Conservation (phyloP, 768 basidiomycete genomes). For the Gelatoporia subvermispora region DNA sequence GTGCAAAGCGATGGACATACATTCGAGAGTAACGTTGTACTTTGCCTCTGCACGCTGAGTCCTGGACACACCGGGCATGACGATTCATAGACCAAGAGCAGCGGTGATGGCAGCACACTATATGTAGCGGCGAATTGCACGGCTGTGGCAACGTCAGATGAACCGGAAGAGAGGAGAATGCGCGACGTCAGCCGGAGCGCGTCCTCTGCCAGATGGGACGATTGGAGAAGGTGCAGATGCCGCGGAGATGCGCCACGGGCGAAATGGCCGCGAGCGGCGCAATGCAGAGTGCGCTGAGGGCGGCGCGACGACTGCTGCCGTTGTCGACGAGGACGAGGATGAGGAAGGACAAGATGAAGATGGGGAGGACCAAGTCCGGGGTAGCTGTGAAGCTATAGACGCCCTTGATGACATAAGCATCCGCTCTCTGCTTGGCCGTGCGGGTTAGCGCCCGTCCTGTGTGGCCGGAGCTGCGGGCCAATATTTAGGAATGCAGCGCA, state of each 20-base stretch:
- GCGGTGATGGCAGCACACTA: background rate
- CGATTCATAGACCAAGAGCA: background rate
- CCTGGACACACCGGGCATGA: slow-evolving; percentile 34
- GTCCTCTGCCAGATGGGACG: background rate
- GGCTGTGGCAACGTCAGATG: background rate
- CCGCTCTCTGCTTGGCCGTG: background rate
- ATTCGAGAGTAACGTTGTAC: slow-evolving; percentile 52
- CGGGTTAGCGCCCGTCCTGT: too few species aligned
- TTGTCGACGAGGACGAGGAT: background rate
- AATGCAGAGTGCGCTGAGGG: background rate
- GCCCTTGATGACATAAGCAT: slow-evolving; percentile 9
- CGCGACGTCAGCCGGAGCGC: background rate
- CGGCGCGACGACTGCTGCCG: background rate
- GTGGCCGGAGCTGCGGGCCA: too few species aligned
- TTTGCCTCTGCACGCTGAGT: slow-evolving; percentile 39
- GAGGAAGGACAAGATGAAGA: background rate
- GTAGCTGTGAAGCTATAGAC: background rate
- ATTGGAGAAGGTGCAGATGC: background rate
- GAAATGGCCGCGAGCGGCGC: background rate
- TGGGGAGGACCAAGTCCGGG: background rate
- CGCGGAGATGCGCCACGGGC: background rate
- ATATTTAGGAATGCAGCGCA: too few species aligned
- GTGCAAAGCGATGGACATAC: slow-evolving; percentile 25
- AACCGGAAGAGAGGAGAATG: too few species aligned
- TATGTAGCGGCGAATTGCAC: background rate